Conservation (phyloP, 1,139 yeast genomes). For the Candida neerlandica region DNA sequence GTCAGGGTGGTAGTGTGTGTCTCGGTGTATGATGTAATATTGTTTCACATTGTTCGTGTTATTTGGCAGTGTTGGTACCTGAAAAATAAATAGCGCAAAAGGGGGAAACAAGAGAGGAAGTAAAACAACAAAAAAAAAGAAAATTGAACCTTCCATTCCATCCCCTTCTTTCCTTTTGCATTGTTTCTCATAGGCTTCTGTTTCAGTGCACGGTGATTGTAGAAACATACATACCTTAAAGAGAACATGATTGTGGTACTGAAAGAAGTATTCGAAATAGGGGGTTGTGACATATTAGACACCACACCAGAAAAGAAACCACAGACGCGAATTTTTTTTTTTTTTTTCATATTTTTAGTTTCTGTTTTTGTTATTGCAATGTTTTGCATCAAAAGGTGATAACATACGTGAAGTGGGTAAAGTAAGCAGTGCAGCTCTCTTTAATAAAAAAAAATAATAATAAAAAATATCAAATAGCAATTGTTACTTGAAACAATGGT, state of each 20-base stretch:
- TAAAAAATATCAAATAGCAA: neutral
- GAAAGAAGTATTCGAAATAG: no score
- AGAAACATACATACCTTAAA: no score
- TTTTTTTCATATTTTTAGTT: neutral
- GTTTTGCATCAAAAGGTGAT: no score
- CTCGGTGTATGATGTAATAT: neutral
- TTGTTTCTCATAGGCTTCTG: no score
- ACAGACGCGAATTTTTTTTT: neutral
- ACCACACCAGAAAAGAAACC: neutral
- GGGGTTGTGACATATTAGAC: neutral
- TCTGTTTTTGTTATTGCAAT: neutral
- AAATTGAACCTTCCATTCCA: neutral
- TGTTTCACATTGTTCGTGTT: neutral
- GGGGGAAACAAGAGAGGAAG: neutral
- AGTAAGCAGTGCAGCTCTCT: no score
- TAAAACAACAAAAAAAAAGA: neutral
- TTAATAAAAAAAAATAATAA: no score
- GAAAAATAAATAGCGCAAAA: neutral
- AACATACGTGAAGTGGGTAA: no score
- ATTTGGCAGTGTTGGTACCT: neutral
- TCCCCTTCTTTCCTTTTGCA: no score
- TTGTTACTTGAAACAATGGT: neutral
- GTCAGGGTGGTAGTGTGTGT: neutral
- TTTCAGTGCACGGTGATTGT: no score
- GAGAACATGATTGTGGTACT: no score